Conservation (phyloP, 345 rosid genomes). For the Populus nigra region DNA sequence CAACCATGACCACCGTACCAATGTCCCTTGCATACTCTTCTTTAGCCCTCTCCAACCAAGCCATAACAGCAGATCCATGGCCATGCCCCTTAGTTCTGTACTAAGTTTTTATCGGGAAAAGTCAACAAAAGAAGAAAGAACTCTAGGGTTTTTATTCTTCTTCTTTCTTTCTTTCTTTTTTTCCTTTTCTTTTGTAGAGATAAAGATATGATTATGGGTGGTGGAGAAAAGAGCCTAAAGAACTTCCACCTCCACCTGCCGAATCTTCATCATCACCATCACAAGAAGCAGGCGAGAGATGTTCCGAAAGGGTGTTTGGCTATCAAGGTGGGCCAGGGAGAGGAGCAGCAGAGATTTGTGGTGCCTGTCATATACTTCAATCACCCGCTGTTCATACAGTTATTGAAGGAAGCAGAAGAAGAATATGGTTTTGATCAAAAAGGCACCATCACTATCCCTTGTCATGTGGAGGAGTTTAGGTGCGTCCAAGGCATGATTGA, state of each 20-base stretch:
- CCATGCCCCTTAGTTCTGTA: slow-evolving; percentile 31
- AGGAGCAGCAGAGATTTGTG: slow-evolving; percentile 32
- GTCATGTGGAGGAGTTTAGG: slow-evolving; percentile 36
- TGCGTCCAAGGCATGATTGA: slow-evolving; percentile 46
- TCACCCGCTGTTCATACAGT: slow-evolving; percentile 28
- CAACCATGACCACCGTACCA: slow-evolving; percentile 38
- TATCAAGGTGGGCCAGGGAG: slow-evolving; percentile 30
- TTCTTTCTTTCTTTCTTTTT: background rate
- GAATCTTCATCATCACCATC: slow-evolving; percentile 16
- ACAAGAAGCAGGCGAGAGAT: slow-evolving; percentile 18
- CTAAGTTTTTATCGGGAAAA: slow-evolving; percentile 7
- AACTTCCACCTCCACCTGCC: slow-evolving; percentile 24
- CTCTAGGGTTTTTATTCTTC: slow-evolving; percentile 5
- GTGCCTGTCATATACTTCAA: slow-evolving; percentile 34
- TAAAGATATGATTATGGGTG: slow-evolving; percentile 31
- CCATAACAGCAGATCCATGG: slow-evolving; percentile 41
- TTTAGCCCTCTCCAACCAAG: slow-evolving; percentile 28
- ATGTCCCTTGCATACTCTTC: slow-evolving; percentile 37
- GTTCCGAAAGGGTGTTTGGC: slow-evolving; percentile 34
- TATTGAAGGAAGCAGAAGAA: slow-evolving; percentile 33
- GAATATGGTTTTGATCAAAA: slow-evolving; percentile 33
- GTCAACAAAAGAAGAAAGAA: background rate
- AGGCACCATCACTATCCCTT: slow-evolving; percentile 31
- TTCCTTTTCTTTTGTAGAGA: background rate
- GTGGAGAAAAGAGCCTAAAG: slow-evolving; percentile 32